Conservation (phyloP, 805 yeast genomes). For the Suhomyces canberraensis region DNA sequence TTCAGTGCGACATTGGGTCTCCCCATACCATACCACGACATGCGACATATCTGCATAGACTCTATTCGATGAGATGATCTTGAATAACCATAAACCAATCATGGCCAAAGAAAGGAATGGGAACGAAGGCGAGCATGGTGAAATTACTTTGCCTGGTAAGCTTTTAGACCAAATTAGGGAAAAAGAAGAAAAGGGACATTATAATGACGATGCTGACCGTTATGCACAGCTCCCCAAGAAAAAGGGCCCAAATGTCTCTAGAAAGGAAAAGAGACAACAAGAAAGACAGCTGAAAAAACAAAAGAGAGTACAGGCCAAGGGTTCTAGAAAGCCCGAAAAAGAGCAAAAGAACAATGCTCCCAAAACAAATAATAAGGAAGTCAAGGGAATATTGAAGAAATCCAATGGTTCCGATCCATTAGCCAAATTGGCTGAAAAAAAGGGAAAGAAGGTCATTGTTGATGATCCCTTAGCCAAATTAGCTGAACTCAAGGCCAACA, state of each 20-base stretch:
- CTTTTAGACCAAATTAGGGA: constrained; percentile 49
- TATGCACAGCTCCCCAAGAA: constrained; percentile 17
- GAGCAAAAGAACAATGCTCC: neutral
- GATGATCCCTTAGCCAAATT: constrained; percentile 22
- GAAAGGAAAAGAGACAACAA: constrained; percentile 36
- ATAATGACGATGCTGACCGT: constrained; percentile 33
- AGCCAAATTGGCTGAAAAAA: constrained; percentile 16
- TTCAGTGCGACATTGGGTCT: too few relatives aligned
- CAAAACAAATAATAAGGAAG: constrained; percentile 2
- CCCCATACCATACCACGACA: too few relatives aligned
- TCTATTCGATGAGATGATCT: too few relatives aligned
- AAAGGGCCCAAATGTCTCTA: constrained; percentile 22
- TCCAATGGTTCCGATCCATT: constrained; percentile 19
- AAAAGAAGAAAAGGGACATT: constrained; percentile 42
- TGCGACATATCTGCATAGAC: too few relatives aligned
- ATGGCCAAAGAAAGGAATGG: constrained; percentile 5
- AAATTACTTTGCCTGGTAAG: constrained; percentile 54
- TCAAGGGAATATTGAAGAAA: constrained; percentile 2
- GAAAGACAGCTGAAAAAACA: constrained; percentile 32
- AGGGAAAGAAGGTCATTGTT: constrained; percentile 3
- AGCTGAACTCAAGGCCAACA: constrained; percentile 13
- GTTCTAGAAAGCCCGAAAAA: neutral
- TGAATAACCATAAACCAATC: too few relatives aligned
- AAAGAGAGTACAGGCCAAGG: constrained; percentile 15
- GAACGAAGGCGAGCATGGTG: constrained; percentile 27